Evolutionary conservation across 768 basidiomycete genomes (phyloP), one percentile per base, ranked within the genome.

Genomic region (Hebeloma cylindrosporum): DNA sequence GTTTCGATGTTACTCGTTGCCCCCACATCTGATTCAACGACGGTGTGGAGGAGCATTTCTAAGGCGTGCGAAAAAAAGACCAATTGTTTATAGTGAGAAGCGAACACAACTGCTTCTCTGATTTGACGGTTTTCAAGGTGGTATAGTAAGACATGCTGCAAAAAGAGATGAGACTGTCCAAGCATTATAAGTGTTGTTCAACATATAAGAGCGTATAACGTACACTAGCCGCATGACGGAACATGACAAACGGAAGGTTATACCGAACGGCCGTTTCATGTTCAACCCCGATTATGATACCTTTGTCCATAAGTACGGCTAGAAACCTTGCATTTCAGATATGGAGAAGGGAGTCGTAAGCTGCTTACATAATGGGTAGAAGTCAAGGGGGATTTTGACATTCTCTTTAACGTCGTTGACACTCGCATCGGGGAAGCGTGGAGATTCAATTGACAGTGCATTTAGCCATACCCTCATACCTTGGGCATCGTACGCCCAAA

Each of bases 291-390:
- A 97, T 93, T 52, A 99, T 93, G 53, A 99, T 96, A 1, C 94
- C 95, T 60, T 97, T 99, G 64, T 97, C 94, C 93, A 98, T 98
- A 18, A 99, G 77, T 5, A 93, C 93, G 45, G 95, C 95, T 98
- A 56, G 25, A 14, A 30, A 9, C 42, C 23, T 27, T 50, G 27
- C 50, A 50, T 47, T 45, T 13, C 48, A 28, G n/a, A 48, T 18
- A 31, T 8, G 11, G 21, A 25, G 9, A 28, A 9, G 37, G 18
- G 14, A 38, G 29, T 9, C 8, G 37, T 21, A 47, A 18, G 38
- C 16, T 58, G 60, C 75, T 60, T 59, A 97, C 95, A 97, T 13
- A 99, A 64, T 0, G 95, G 95, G 60, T 98, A 99, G 60, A 98
- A 99, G 54, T 96, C 89, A 10, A 98, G 69, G 4, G 84, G 79